These are phyloP conservation scores for Moringa oleifera DNA, from an alignment of 345 rosid genomes.

Conservation along the genomic window DNA sequence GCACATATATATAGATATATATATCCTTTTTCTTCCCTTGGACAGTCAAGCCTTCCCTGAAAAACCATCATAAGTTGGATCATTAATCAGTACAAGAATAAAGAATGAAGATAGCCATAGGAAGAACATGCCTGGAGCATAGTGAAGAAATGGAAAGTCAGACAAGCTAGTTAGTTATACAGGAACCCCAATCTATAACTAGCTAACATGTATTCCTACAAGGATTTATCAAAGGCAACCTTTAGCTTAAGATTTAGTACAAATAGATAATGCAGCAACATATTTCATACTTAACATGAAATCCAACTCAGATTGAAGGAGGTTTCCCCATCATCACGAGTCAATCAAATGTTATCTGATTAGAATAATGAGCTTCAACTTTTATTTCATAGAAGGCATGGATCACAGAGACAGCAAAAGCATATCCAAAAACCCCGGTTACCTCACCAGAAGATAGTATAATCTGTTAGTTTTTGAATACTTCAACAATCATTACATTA, in stretches of 20 bases:
- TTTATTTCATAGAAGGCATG: not conserved
- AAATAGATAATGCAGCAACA: not conserved
- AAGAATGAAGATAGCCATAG: not conserved
- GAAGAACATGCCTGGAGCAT: too few relatives aligned
- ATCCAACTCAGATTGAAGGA: not conserved
- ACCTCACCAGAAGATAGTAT: too few relatives aligned
- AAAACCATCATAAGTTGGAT: slow-evolving; percentile 4
- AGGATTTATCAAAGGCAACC: not conserved
- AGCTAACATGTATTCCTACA: too few relatives aligned
- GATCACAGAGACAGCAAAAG: too few relatives aligned
- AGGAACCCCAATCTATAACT: not conserved
- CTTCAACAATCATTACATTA: not conserved
- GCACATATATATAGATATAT: too few relatives aligned
- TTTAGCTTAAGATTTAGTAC: too few relatives aligned
- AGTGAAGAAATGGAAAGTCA: not conserved
- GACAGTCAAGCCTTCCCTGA: slow-evolving; percentile 22
- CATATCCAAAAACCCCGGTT: too few relatives aligned
- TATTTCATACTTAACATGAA: not conserved
- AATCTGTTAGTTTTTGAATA: too few relatives aligned
- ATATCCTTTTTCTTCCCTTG: slow-evolving; percentile 5
- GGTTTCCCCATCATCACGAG: not conserved
- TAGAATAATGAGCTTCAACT: not conserved
- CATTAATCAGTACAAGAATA: too few relatives aligned
- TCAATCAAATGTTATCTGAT: too few relatives aligned
- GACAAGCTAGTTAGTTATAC: not conserved